Evolutionary conservation across 257 asterid genomes (phyloP), one percentile per base, ranked within the genome.

Genomic region (Solanum stenotomum): DNA sequence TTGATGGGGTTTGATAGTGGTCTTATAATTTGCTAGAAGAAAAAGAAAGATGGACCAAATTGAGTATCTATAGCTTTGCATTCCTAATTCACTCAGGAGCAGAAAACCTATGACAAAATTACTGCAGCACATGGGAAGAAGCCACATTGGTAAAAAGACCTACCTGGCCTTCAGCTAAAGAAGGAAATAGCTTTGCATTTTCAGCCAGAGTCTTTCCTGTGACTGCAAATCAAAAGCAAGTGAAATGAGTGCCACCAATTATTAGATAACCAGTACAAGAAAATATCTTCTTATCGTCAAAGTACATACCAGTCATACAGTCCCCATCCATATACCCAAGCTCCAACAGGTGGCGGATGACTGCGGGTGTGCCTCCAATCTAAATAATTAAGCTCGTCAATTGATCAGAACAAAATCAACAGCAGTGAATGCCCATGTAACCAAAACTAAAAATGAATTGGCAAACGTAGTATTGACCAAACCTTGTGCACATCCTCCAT

Each of bases 401-500:
- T 38, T 87, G 86, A 85, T 42, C 33, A 56, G 25, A 34, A 33
- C 34, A 87, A n/a, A 67, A 33, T 74, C 23, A n/a, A 31, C 5
- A 34, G 27, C 61, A 81, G 59, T 68, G 33, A 88, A 40, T 49
- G 33, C 83, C 52, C 40, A 88, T 34, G 71, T 87, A 87, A 46
- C 72, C 71, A 76, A 84, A 56, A 33, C 34, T 27, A 63, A 78
- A 23, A 78, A 82, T 1, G 86, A 27, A 49, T 87, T 1, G 86
- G 76, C 87, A 25, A 44, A 33, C 78, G 70, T 61, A 65, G 23
- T 59, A 20, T 44, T 42, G 86, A 81, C 35, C 88, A 88, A 87
- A 96, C 99, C 98, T 96, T 97, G 92, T 97, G 99, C 63, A 97
- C 93, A 89, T 97, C 99, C 93, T 97, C 99, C 99, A 97, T 97